A percentile compares a stretch with the other conserved stretches of the same genome.
These are phyloP conservation scores for Fistulina hepatica DNA, from an alignment of 1,284 basidiomycete species.

Conservation along the genomic window DNA sequence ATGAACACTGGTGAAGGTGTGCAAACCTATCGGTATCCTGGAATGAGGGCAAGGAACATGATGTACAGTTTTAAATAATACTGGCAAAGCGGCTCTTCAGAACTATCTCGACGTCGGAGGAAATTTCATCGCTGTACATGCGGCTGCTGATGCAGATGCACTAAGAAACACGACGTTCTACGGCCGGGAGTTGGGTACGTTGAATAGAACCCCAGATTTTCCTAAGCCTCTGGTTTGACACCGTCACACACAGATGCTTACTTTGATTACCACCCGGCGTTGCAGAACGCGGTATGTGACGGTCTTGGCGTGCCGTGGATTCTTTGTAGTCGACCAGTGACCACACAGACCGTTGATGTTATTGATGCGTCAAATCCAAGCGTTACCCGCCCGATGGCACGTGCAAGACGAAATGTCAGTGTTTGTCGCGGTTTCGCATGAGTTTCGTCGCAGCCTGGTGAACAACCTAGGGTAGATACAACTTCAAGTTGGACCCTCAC, in stretches of 20 bases:
- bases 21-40: slow-evolving; percentile 1
- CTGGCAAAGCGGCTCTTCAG: slow-evolving; percentile 51
- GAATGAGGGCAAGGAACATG: neutral
- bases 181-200: slow-evolving; percentile 29
- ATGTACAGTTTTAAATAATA: slow-evolving; percentile 40
- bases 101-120: slow-evolving; percentile 60
- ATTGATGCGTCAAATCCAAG: slow-evolving; percentile 55
- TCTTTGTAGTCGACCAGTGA: neutral
- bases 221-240: slow-evolving; percentile 1
- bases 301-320: slow-evolving; percentile 1
- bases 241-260: slow-evolving; percentile 34
- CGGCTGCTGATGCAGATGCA: slow-evolving; percentile 57
- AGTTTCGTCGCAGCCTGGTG: neutral
- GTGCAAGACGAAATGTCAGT: slow-evolving; percentile 50
- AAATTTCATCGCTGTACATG: slow-evolving; percentile 58
- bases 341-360: slow-evolving; percentile 47
- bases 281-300: slow-evolving; percentile 47
- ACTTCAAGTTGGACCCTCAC: slow-evolving; percentile 70
- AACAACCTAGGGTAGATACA: slow-evolving; percentile 39
- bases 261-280: slow-evolving; percentile 66
- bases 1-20: slow-evolving; percentile 58
- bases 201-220: slow-evolving; percentile 1
- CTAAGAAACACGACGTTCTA: slow-evolving; percentile 64
- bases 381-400: slow-evolving; percentile 52
- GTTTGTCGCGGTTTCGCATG: slow-evolving; percentile 1